Evolutionary conservation across 2,329 filamentous ascomycete genomes (phyloP).

Genomic region (Teratosphaeria epicoccoides): DNA sequence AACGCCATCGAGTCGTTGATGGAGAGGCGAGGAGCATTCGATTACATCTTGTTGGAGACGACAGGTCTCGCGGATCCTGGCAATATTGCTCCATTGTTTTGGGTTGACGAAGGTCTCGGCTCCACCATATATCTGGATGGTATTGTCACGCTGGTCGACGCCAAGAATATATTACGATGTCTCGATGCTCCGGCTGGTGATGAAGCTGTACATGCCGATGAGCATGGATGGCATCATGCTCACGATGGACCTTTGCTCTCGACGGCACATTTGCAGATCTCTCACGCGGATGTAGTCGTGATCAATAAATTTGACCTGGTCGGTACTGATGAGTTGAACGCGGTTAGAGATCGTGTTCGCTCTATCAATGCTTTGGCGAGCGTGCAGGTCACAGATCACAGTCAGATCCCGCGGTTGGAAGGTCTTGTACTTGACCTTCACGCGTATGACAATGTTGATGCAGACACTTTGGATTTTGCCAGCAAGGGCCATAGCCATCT

Average conservation of each 20-base stretch:
- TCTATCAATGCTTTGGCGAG: conserved; percentile 87
- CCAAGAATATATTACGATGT: conserved; percentile 76
- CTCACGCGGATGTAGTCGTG: conserved; percentile 87
- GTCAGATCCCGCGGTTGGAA: conserved; percentile 69
- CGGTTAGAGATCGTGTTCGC: conserved; percentile 58
- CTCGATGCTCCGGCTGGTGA: conserved; percentile 54
- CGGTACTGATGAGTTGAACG: conserved; percentile 53
- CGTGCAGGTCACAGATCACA: conserved; percentile 70
- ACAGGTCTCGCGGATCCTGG: conserved; percentile 92
- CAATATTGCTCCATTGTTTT: conserved; percentile 91
- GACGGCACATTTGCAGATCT: conserved; percentile 91
- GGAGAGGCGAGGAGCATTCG: conserved; percentile 85
- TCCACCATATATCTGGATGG: conserved; percentile 95
- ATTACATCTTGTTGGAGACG: conserved; percentile 95
- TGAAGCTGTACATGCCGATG: conserved; percentile 17
- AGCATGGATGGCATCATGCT: conserved; percentile 37
- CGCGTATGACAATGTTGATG: conserved; percentile 75
- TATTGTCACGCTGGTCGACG: conserved; percentile 91
- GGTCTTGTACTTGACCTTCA: conserved; percentile 82
- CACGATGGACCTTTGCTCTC: conserved; percentile 59
- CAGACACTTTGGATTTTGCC: conserved; percentile 52
- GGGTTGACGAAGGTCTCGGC: conserved; percentile 91
- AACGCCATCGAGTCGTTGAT: conserved; percentile 92
- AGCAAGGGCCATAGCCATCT: conserved; percentile 80
- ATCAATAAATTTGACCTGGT: conserved; percentile 92